phyloP scores from a whole-genome alignment of 2,329 filamentous ascomycete genomes.

The Sarocladiaceae sp. region DNA sequence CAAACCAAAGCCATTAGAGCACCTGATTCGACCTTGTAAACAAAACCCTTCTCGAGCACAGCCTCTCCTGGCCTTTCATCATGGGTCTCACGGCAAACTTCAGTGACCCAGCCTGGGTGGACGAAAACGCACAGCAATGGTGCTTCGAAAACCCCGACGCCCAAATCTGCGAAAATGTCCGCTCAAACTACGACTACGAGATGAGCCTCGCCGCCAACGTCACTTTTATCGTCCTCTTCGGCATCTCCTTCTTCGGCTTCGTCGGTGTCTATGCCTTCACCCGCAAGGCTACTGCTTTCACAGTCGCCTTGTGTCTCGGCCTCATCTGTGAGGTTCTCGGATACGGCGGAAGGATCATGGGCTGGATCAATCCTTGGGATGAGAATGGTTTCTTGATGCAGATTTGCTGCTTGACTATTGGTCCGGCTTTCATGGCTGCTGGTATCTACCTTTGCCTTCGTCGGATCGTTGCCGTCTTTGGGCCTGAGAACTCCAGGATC shows the following conservation, averaged over 20 bases:
- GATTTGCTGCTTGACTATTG: conserved; percentile 59
- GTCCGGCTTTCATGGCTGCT: conserved; percentile 60
- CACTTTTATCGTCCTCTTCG: conserved; percentile 47
- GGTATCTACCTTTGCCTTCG: conserved; percentile 60
- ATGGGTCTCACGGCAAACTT: conserved; percentile 13
- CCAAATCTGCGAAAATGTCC: conserved; percentile 26
- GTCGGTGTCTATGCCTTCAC: conserved; percentile 36
- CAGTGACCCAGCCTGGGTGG: conserved; percentile 18
- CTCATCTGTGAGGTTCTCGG: conserved; percentile 53
- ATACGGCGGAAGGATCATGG: conserved; percentile 53
- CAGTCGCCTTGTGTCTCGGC: conserved; percentile 49
- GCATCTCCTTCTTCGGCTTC: conserved; percentile 35
- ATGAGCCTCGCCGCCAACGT: conserved; percentile 47
- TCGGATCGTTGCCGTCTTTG: conserved; percentile 43
- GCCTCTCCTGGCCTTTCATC: neutral
- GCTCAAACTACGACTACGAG: conserved; percentile 45
- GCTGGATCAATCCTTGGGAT: conserved; percentile 49
- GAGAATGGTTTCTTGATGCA: conserved; percentile 48
- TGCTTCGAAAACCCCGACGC: conserved; percentile 24
- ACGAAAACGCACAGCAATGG: conserved; percentile 7
- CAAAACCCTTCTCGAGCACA: no score
- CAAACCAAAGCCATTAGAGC: no score
- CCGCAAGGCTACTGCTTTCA: conserved; percentile 46
- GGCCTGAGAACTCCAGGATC: conserved; percentile 44
- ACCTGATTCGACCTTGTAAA: no score